Conservation (phyloP, 2,329 filamentous ascomycete genomes). For the Pyricularia grisea region DNA sequence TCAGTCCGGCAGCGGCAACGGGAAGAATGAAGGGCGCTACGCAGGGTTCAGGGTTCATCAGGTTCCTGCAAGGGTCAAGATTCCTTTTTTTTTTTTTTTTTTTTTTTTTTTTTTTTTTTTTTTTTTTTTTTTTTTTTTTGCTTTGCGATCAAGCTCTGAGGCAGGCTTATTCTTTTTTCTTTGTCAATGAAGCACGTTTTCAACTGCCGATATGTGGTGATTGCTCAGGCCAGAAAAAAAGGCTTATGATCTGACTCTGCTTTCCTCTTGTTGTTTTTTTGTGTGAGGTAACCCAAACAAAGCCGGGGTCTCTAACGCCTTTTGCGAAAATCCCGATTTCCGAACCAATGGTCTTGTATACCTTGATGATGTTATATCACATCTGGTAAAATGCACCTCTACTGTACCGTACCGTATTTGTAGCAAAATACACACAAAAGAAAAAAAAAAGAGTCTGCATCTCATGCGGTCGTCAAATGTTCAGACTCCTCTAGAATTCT, state of each 20-base stretch:
- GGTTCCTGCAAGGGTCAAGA: not conserved
- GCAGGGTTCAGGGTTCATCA: not conserved
- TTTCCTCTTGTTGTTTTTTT: not conserved
- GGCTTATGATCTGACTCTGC: not conserved
- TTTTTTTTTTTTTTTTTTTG: not conserved
- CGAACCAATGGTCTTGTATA: not conserved
- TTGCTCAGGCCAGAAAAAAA: not conserved
- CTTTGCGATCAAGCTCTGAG: not conserved
- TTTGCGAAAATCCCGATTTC: not conserved
- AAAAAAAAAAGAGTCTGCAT: too few species aligned
- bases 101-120: too few species aligned
- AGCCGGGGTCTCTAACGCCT: not conserved
- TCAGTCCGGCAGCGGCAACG: not conserved
- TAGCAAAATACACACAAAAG: not conserved
- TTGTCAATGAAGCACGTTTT: not conserved
- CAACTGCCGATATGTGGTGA: not conserved
- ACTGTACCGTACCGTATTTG: not conserved
- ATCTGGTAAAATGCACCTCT: not conserved
- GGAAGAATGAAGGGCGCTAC: not conserved
- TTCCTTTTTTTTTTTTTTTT: too few species aligned
- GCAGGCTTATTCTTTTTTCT: not conserved
- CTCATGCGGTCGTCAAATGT: not conserved
- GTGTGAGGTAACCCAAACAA: not conserved
- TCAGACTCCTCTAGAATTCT: not conserved
- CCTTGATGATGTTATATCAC: not conserved